Conservation (phyloP, 192 early-diverging fungal species). For the Pilaira anomala region DNA sequence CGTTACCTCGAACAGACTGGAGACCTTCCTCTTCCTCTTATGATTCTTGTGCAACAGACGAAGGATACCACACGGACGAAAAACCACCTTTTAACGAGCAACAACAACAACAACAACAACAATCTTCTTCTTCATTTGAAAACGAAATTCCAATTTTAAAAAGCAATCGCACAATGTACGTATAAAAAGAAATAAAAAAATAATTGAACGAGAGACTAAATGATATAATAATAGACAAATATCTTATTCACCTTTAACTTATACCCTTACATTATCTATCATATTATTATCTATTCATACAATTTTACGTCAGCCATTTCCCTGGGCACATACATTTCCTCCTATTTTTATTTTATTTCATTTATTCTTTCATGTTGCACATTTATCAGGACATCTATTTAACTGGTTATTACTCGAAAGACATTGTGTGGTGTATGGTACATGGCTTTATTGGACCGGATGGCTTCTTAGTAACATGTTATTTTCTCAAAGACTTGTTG, state of each 20-base stretch:
- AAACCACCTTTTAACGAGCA: slow-evolving; percentile 14
- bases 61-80: slow-evolving; percentile 30
- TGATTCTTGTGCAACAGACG: slow-evolving; percentile 17
- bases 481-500: slow-evolving; percentile 40
- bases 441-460: slow-evolving; percentile 55
- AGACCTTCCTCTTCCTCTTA: slow-evolving; percentile 10
- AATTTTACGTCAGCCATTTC: slow-evolving; percentile 17
- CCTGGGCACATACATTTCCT: slow-evolving; percentile 35
- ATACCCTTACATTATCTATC: slow-evolving; percentile 29
- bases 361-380: slow-evolving; percentile 43
- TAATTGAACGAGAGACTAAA: background rate
- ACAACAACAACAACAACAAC: slow-evolving; percentile 11
- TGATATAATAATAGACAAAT: slow-evolving; percentile 26
- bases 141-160: slow-evolving; percentile 36
- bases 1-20: background rate
- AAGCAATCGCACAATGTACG: slow-evolving; percentile 34
- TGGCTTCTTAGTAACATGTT: slow-evolving; percentile 48
- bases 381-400: slow-evolving; percentile 42
- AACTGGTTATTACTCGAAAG: slow-evolving; percentile 43
- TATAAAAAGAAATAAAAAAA: slow-evolving; percentile 2
- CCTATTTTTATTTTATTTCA: slow-evolving; percentile 30
- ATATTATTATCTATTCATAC: slow-evolving; percentile 24
- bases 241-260: slow-evolving; percentile 37
- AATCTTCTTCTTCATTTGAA: background rate
- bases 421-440: slow-evolving; percentile 53